Evolutionary conservation across 495 filamentous ascomycete species (phyloP), one percentile per base, ranked within the genome.

Genomic region (Aspergillus conjunctus): DNA sequence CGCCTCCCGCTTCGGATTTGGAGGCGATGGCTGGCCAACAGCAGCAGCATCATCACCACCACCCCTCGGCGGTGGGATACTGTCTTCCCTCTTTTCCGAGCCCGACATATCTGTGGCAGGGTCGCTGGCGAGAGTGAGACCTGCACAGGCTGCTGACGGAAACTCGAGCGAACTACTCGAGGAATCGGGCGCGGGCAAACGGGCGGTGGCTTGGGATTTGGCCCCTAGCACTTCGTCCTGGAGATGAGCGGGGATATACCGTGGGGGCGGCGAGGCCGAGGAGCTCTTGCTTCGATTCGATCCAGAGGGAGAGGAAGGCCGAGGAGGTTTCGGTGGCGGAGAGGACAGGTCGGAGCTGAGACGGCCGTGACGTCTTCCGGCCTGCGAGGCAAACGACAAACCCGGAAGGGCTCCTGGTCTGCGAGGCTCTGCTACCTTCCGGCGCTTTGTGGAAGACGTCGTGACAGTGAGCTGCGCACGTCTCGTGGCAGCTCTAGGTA

Each of bases 401-500:
- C 61, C 64, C 59, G 69, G 62, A 54, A 59, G 60, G 41, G 66
- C 46, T 56, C 64, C 64, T 65, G 69, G 71, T 72, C 67, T 73
- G 66, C 69, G 68, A 71, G 80, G 79, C 72, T 83, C 83, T 67
- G 83, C 86, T 76, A 92, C 83, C 83, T 89, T 92, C 74, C 91
- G 84, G 86, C 91, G 92, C 88, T 95, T 95, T 82, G 82, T 83
- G 78, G 88, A 90, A 86, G 90, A 90, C 90, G 89, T 92, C 72
- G 83, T 92, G 89, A 84, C 84, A 76, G 82, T 78, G 88, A 90
- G 88, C 88, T 89, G 88, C 86, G 68, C 77, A 77, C 73, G 68
- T 66, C 61, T 65, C 64, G 76, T 75, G 74, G 76, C 78, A 80
- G 78, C 78, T 80, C 78, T 67, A 66, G 71, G 70, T 64, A 73